Evolutionary conservation across 2,329 filamentous ascomycete genomes (phyloP).

Genomic region (Pyrenochaeta sp.): DNA sequence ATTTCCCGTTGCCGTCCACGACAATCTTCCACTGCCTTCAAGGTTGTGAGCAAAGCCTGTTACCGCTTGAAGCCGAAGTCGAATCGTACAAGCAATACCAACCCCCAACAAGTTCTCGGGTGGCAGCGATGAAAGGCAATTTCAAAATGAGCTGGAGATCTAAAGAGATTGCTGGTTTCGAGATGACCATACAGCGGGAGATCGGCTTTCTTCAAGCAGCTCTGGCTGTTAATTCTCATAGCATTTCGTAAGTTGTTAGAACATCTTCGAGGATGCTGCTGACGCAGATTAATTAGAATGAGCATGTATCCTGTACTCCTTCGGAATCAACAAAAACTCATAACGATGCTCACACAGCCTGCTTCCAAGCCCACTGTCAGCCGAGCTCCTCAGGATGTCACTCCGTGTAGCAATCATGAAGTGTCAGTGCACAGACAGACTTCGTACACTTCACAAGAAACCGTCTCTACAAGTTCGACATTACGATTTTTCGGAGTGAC

Average conservation of each 20-base stretch:
- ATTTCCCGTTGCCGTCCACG: slow-evolving; percentile 17
- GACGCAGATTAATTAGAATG: background rate
- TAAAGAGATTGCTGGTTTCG: slow-evolving; percentile 15
- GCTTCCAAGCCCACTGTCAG: background rate
- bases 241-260: slow-evolving; percentile 11
- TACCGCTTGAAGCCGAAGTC: slow-evolving; percentile 2
- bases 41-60: slow-evolving; percentile 15
- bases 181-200: slow-evolving; percentile 12
- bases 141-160: slow-evolving; percentile 12
- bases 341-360: background rate
- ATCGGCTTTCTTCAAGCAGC: slow-evolving; percentile 9
- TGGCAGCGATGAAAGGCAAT: slow-evolving; percentile 6
- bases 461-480: too few species aligned
- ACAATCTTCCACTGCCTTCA: slow-evolving; percentile 14
- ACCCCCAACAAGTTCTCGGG: background rate
- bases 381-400: too few species aligned
- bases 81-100: slow-evolving; percentile 1
- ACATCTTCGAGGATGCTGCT: background rate
- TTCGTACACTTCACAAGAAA: too few species aligned
- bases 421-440: too few species aligned
- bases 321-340: background rate
- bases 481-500: too few species aligned
- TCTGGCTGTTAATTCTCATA: slow-evolving; percentile 8
- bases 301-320: slow-evolving; percentile 1
- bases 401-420: too few species aligned